Conservation (phyloP, 345 rosid species). For the Salix koriyanagi region DNA sequence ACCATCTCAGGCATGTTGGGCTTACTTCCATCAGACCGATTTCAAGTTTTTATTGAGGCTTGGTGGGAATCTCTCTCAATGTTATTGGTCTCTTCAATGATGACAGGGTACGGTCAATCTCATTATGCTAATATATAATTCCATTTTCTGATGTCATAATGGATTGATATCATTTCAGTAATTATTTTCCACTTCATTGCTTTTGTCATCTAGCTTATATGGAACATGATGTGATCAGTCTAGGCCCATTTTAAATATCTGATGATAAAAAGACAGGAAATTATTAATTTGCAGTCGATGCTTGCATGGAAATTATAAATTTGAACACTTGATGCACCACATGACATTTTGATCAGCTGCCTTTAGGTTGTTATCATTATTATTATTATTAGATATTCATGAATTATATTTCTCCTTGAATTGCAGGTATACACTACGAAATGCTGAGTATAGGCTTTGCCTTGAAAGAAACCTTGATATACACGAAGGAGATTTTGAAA, state of each 20-base stretch:
- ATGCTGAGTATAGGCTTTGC: slow-evolving; percentile 91
- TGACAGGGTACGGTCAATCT: slow-evolving; percentile 78
- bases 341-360: background rate
- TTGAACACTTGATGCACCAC: background rate
- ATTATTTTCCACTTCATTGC: background rate
- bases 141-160: background rate
- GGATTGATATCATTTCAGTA: background rate
- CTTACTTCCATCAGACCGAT: slow-evolving; percentile 87
- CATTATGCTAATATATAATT: background rate
- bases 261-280: background rate
- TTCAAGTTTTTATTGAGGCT: slow-evolving; percentile 83
- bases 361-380: background rate
- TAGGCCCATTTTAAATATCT: background rate
- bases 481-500: slow-evolving; percentile 42
- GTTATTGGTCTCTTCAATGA: slow-evolving; percentile 85
- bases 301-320: background rate
- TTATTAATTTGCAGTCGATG: background rate
- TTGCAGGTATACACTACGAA: slow-evolving; percentile 75
- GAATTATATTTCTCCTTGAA: slow-evolving; percentile 13
- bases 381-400: background rate
- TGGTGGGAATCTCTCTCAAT: slow-evolving; percentile 92
- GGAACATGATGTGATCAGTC: background rate
- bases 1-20: slow-evolving; percentile 97
- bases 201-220: background rate
- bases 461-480: slow-evolving; percentile 75